Conservation (phyloP, 805 yeast genomes). For the Jamesozyma lodderae region DNA sequence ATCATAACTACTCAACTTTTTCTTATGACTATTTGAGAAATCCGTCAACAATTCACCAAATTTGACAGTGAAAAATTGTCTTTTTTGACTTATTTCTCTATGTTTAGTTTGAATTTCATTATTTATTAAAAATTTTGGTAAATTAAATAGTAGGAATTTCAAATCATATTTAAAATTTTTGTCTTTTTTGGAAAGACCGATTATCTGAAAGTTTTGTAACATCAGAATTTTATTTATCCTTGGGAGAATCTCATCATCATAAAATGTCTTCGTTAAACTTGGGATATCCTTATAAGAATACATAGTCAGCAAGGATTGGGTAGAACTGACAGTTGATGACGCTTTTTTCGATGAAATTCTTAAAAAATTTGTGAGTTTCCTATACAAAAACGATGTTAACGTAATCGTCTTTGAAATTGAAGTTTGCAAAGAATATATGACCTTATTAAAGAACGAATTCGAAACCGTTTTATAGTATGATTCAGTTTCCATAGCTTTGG, state of each 20-base stretch:
- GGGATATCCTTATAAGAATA: background rate
- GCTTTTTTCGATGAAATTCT: background rate
- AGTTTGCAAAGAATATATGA: slow-evolving; percentile 19
- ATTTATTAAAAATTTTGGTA: slow-evolving; percentile 16
- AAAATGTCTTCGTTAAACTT: background rate
- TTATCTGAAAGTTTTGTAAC: slow-evolving; percentile 5
- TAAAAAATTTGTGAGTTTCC: slow-evolving; percentile 2
- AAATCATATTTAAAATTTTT: background rate
- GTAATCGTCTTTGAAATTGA: slow-evolving; percentile 2
- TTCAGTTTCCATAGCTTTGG: slow-evolving; percentile 15
- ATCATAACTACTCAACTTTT: background rate
- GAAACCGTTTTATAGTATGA: slow-evolving; percentile 13
- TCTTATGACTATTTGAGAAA: slow-evolving; percentile 1
- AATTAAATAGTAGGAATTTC: slow-evolving; percentile 1
- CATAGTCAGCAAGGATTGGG: background rate
- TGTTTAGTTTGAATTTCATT: slow-evolving; percentile 11
- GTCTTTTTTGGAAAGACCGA: slow-evolving; percentile 4
- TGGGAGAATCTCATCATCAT: slow-evolving; percentile 5
- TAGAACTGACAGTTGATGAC: background rate
- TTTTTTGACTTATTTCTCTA: slow-evolving; percentile 3
- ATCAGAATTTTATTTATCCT: slow-evolving; percentile 3
- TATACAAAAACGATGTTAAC: slow-evolving; percentile 4
- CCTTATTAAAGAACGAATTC: slow-evolving; percentile 12
- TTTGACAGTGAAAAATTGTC: slow-evolving; percentile 9
- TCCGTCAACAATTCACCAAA: slow-evolving; percentile 15